Conservation (phyloP, 768 basidiomycete species). For the Tricholoma flavovirens region DNA sequence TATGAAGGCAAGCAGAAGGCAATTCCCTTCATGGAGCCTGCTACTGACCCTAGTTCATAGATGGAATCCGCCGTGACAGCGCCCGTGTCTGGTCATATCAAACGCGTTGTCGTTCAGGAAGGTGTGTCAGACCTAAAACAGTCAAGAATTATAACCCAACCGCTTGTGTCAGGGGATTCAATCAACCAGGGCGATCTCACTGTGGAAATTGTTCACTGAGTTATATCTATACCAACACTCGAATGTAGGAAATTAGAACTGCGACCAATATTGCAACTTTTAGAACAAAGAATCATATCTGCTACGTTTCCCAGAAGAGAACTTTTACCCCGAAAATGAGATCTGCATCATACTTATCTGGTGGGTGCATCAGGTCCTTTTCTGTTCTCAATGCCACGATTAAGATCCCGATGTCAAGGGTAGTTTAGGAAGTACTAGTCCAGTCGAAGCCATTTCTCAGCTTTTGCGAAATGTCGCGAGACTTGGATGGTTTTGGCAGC, state of each 20-base stretch:
- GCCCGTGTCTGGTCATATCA: conserved; percentile 94
- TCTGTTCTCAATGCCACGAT: no score
- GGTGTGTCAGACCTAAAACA: conserved; percentile 36
- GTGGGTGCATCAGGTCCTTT: no score
- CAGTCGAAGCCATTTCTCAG: no score
- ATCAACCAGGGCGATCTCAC: conserved; percentile 91
- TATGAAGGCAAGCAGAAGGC: conserved; percentile 73
- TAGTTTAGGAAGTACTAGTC: background rate
- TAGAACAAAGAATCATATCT: background rate
- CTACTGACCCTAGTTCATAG: conserved; percentile 35
- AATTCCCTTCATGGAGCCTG: conserved; percentile 1
- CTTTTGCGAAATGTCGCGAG: no score
- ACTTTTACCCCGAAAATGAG: no score
- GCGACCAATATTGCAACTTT: conserved; percentile 4
- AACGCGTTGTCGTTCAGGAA: conserved; percentile 87
- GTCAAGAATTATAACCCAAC: background rate
- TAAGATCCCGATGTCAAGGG: background rate
- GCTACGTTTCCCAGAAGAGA: no score
- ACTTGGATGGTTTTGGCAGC: no score
- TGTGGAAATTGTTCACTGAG: conserved; percentile 68
- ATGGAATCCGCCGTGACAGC: conserved; percentile 98
- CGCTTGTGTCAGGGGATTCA: conserved; percentile 63
- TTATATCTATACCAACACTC: background rate
- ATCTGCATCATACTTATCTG: no score
- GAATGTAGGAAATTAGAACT: conserved; percentile 3